Evolutionary conservation across 345 rosid species (phyloP).

Genomic region (Cardamine occulta): DNA sequence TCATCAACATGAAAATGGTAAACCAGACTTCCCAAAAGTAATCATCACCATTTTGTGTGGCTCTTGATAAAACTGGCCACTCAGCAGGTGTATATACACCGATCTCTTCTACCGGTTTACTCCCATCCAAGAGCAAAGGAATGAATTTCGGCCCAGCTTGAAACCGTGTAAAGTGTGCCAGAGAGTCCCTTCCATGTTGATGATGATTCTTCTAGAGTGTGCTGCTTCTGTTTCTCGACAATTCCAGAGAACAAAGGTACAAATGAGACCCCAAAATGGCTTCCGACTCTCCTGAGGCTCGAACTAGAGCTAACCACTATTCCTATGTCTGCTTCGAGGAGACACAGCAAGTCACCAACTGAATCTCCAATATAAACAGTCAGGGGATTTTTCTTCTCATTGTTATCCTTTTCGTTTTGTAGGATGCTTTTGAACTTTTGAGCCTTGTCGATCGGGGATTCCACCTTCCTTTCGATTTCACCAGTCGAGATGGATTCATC

Average conservation of each 20-base stretch:
- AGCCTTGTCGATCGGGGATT: slow-evolving; percentile 80
- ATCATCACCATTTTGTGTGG: slow-evolving; percentile 23
- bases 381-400: slow-evolving; percentile 48
- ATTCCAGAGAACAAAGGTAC: slow-evolving; percentile 71
- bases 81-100: slow-evolving; percentile 33
- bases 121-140: slow-evolving; percentile 91
- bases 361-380: slow-evolving; percentile 90
- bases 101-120: slow-evolving; percentile 32
- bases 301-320: slow-evolving; percentile 82
- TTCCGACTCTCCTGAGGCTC: slow-evolving; percentile 83
- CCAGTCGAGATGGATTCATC: slow-evolving; percentile 78
- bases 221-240: slow-evolving; percentile 73
- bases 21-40: not conserved
- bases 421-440: slow-evolving; percentile 61
- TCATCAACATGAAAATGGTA: slow-evolving; percentile 7
- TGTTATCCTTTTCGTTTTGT: slow-evolving; percentile 35
- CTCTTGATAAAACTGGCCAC: slow-evolving; percentile 46
- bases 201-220: slow-evolving; percentile 49
- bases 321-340: slow-evolving; percentile 91
- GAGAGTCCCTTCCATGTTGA: slow-evolving; percentile 67
- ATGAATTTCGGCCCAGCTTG: slow-evolving; percentile 93
- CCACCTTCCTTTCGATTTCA: slow-evolving; percentile 64
- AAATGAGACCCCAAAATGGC: slow-evolving; percentile 85
- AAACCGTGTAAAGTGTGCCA: slow-evolving; percentile 81
- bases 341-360: slow-evolving; percentile 89